These are phyloP conservation scores for Blastomyces percursus DNA, from an alignment of 2,329 filamentous ascomycete genomes.

Conservation along the genomic window DNA sequence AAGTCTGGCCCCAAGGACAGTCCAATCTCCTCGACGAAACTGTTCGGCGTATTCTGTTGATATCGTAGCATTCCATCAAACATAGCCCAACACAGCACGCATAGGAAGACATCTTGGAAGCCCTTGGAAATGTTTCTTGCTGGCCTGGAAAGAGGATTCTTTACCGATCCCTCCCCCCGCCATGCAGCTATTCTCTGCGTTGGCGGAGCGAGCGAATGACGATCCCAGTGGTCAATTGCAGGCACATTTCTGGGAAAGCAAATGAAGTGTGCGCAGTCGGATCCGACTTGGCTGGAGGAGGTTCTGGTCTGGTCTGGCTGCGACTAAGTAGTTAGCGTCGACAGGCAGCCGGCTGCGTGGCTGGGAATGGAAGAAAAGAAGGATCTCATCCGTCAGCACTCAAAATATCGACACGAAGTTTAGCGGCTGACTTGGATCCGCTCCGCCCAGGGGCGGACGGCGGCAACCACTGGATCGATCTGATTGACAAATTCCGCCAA, in stretches of 20 bases:
- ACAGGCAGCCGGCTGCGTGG: not conserved
- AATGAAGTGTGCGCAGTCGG: not conserved
- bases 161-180: not conserved
- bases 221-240: not conserved
- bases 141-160: not conserved
- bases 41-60: not conserved
- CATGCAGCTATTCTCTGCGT: not conserved
- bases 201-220: not conserved
- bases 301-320: not conserved
- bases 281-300: not conserved
- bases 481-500: not conserved
- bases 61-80: not conserved
- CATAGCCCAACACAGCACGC: not conserved
- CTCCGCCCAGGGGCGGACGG: not conserved
- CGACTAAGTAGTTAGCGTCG: not conserved
- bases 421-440: not conserved
- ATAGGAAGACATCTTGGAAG: not conserved
- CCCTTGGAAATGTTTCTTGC: not conserved
- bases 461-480: not conserved
- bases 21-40: not conserved
- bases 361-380: not conserved
- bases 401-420: not conserved
- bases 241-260: not conserved
- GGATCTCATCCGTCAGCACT: slow-evolving; percentile 4
- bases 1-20: not conserved